Conservation (phyloP, 1,139 yeast species). For the Pichia sp. region DNA sequence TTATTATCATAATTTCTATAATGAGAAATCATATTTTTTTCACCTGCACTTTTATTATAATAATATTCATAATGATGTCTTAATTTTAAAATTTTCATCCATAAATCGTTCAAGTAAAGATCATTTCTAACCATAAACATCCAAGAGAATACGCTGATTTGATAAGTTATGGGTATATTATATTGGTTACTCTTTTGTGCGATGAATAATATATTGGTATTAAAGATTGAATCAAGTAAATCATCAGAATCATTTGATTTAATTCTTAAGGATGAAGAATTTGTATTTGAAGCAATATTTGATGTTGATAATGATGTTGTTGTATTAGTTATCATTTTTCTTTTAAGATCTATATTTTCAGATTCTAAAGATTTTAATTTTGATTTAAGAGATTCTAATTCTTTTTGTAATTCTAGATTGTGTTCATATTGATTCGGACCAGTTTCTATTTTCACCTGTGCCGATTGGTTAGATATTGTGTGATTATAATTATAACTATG, state of each 20-base stretch:
- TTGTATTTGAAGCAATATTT: neutral
- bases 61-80: conserved; percentile 38
- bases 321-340: conserved; percentile 2
- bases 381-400: conserved; percentile 19
- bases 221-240: conserved; percentile 38
- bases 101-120: conserved; percentile 42
- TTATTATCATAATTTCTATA: conserved; percentile 27
- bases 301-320: neutral
- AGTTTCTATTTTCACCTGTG: no score
- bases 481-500: neutral
- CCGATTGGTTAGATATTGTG: neutral
- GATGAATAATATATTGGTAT: conserved; percentile 45
- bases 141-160: conserved; percentile 47
- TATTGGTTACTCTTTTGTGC: conserved; percentile 36
- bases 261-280: neutral
- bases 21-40: conserved; percentile 23
- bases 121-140: conserved; percentile 48
- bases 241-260: conserved; percentile 19
- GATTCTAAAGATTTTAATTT: conserved; percentile 27
- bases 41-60: conserved; percentile 27
- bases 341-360: conserved; percentile 24
- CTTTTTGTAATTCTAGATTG: conserved; percentile 6
- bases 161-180: conserved; percentile 39
- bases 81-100: conserved; percentile 46
- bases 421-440: neutral